Evolutionary conservation across 2,329 filamentous ascomycete genomes (phyloP).

Genomic region (Stenocarpella maydis): DNA sequence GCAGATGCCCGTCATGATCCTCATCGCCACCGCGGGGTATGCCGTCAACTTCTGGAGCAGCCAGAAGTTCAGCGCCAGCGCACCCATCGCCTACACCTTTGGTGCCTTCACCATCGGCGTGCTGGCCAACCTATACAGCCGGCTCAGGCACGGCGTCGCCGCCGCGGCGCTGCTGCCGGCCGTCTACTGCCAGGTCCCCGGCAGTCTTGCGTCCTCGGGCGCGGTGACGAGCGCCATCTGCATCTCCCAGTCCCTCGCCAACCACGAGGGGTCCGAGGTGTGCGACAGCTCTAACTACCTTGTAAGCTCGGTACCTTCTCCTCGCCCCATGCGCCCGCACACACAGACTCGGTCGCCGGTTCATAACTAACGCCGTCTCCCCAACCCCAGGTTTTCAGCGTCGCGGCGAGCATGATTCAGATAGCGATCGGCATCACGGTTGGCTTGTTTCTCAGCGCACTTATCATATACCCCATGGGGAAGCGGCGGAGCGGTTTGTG

Average conservation of each 20-base stretch:
- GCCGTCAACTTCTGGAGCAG: slow-evolving; percentile 79
- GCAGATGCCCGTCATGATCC: slow-evolving; percentile 78
- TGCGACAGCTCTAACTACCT: slow-evolving; percentile 41
- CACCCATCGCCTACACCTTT: slow-evolving; percentile 79
- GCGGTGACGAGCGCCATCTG: slow-evolving; percentile 50
- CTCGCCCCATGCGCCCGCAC: neutral
- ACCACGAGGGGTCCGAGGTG: neutral
- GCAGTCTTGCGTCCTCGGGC: slow-evolving; percentile 66
- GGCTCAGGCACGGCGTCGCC: slow-evolving; percentile 78
- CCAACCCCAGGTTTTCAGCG: slow-evolving; percentile 58
- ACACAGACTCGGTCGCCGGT: too few relatives aligned
- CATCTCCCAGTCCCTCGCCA: slow-evolving; percentile 7
- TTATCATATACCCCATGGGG: slow-evolving; percentile 64
- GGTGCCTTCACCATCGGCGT: slow-evolving; percentile 80
- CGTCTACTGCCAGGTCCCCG: slow-evolving; percentile 78
- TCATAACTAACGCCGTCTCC: neutral
- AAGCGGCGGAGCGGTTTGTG: slow-evolving; percentile 67
- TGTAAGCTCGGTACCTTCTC: slow-evolving; percentile 59
- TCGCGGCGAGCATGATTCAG: slow-evolving; percentile 64
- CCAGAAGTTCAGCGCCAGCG: slow-evolving; percentile 69
- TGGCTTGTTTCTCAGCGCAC: slow-evolving; percentile 63
- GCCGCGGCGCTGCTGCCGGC: slow-evolving; percentile 86
- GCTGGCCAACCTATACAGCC: slow-evolving; percentile 80
- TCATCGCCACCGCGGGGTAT: slow-evolving; percentile 78
- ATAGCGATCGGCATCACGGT: slow-evolving; percentile 69